Base-by-base conservation (phyloP, 2,329 filamentous ascomycete genomes). In the Ophiocordyceps sinensis region DNA sequence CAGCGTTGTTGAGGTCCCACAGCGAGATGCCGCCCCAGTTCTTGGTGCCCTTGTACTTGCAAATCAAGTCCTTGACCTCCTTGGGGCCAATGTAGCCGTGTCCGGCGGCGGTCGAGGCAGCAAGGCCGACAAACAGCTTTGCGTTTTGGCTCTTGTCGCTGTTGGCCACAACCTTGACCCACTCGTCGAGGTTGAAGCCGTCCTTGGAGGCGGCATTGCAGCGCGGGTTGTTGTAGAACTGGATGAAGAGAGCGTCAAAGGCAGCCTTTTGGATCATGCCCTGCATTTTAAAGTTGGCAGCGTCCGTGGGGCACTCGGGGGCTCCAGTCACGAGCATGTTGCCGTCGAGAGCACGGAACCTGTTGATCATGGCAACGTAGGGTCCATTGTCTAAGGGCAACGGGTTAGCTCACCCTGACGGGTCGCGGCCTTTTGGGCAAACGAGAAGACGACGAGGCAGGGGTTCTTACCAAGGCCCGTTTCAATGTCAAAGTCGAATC, bases 181-280 rank as follows among this genome's bases (percentile, higher is more conserved):
- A 71, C 13, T 51, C 50, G 39, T 64, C 50, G 49, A 64, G 71
- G 45, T 67, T 70, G 56, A 68, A 64, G 30, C 49, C 47, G 11
- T 55, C 51, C 10, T 47, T 44, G 14, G 50, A 30, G 44, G 62
- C 49, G 23, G 56, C 52, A 36, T 63, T 58, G 48, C 65, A 68
- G 17, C 38, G 46, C 1, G 49, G 48, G 51, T 69, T 69, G 58
- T 70, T 68, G 56, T 68, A 70, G 53, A 70, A 71, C 54, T 70
- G 67, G 39, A 71, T 52, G 50, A 65, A 68, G 34, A 66, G 53
- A 13, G 61, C 57, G 23, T 66, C 62, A 45, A 71, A 64, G 36
- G 59, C 51, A 35, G 60, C 56, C 41, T 61, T 50, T 11, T 60
- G 53, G 32, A 70, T 62, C 46, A 67, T 51, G 6, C 57, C 52